Conservation (phyloP, 2,329 filamentous ascomycete species). For the Clonostachys rosea region DNA sequence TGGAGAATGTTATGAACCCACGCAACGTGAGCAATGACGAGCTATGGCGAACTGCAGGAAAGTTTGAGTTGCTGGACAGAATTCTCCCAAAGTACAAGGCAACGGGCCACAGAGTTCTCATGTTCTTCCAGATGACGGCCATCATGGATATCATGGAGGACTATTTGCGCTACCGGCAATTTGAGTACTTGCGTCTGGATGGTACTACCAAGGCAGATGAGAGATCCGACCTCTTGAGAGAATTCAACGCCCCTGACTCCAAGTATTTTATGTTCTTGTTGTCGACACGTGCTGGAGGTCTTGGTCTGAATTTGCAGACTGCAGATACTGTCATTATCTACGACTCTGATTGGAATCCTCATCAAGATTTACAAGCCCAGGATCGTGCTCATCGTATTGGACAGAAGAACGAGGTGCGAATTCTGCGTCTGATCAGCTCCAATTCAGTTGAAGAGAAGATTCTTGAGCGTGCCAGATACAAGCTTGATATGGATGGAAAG, state of each 20-base stretch:
- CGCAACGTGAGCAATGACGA: conserved; percentile 83
- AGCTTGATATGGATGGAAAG: conserved; percentile 99
- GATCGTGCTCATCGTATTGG: conserved; percentile 99
- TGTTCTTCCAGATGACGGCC: conserved; percentile 99
- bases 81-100: conserved; percentile 89
- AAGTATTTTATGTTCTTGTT: conserved; percentile 97
- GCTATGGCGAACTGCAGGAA: conserved; percentile 91
- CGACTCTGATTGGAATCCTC: conserved; percentile 99
- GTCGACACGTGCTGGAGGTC: conserved; percentile 96
- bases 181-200: conserved; percentile 87
- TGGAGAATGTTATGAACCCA: conserved; percentile 98
- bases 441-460: conserved; percentile 99
- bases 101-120: conserved; percentile 90
- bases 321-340: conserved; percentile 99
- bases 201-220: conserved; percentile 98
- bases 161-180: conserved; percentile 77
- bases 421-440: conserved; percentile 89
- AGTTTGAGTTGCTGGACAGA: conserved; percentile 92
- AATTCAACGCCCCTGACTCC: conserved; percentile 87
- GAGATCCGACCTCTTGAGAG: conserved; percentile 80
- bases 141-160: conserved; percentile 99
- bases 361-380: conserved; percentile 97
- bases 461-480: conserved; percentile 91
- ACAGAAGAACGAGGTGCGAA: conserved; percentile 98
- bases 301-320: conserved; percentile 94